These are phyloP conservation scores for Penicillium longicatenatum DNA, from an alignment of 495 filamentous ascomycete species.

Conservation along the genomic window DNA sequence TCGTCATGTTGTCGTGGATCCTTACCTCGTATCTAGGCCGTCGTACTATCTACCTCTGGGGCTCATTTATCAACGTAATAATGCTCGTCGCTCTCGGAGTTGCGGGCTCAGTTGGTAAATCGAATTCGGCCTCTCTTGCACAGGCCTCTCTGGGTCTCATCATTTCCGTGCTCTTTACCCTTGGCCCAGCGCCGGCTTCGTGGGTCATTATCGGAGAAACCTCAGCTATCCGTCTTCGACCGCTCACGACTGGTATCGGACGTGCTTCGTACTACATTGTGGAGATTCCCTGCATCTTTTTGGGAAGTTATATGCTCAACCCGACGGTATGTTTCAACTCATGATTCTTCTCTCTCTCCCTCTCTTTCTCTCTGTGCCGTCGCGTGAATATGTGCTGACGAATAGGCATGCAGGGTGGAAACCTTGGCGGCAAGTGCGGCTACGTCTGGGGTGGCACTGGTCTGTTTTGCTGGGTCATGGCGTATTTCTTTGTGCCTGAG, in stretches of 20 bases:
- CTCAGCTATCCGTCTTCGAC: slow-evolving; percentile 56
- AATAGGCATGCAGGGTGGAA: no score
- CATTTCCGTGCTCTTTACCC: slow-evolving; percentile 55
- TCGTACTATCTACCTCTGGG: slow-evolving; percentile 54
- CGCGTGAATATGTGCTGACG: no score
- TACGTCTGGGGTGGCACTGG: slow-evolving; percentile 52
- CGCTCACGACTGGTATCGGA: slow-evolving; percentile 58
- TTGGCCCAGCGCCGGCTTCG: slow-evolving; percentile 55
- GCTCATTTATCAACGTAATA: slow-evolving; percentile 45
- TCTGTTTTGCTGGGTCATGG: slow-evolving; percentile 59
- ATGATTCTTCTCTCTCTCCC: no score
- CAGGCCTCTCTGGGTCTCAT: slow-evolving; percentile 58
- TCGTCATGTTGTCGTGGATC: slow-evolving; percentile 52
- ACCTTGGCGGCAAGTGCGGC: slow-evolving; percentile 55
- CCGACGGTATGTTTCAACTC: slow-evolving; percentile 37
- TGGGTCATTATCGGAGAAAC: slow-evolving; percentile 62
- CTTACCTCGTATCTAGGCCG: slow-evolving; percentile 51
- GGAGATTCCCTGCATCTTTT: slow-evolving; percentile 57
- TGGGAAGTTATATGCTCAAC: slow-evolving; percentile 54
- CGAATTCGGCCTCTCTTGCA: slow-evolving; percentile 39
- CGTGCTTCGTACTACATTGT: slow-evolving; percentile 55
- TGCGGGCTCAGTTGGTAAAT: slow-evolving; percentile 44
- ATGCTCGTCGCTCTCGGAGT: slow-evolving; percentile 48
- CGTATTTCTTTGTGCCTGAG: slow-evolving; percentile 60
- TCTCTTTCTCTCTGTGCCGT: no score